These are phyloP conservation scores for Aspergillus floridensis DNA, from an alignment of 2,329 filamentous ascomycete genomes.

Conservation along the genomic window DNA sequence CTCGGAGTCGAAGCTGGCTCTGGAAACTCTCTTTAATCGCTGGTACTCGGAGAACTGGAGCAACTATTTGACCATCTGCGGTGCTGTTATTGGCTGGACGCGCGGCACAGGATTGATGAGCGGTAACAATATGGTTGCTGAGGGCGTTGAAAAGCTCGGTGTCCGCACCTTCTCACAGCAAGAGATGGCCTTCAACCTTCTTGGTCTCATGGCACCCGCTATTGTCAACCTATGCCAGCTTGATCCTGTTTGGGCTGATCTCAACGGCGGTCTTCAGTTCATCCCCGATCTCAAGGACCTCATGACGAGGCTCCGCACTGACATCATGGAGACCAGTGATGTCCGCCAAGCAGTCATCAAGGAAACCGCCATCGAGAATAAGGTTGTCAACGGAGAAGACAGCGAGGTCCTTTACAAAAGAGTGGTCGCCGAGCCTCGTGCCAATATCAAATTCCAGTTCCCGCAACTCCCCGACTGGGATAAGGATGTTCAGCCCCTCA, in stretches of 20 bases:
- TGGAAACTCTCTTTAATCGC: constrained; percentile 96
- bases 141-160: constrained; percentile 93
- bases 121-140: constrained; percentile 94
- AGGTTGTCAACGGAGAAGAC: constrained; percentile 90
- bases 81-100: constrained; percentile 98
- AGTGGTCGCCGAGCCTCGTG: constrained; percentile 86
- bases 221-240: constrained; percentile 94
- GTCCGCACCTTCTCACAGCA: constrained; percentile 98
- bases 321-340: constrained; percentile 92
- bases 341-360: constrained; percentile 90
- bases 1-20: constrained; percentile 93
- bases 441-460: constrained; percentile 98
- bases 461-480: constrained; percentile 89
- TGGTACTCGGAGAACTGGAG: constrained; percentile 98
- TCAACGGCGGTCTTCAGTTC: constrained; percentile 97
- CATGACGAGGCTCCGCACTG: constrained; percentile 90
- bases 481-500: constrained; percentile 81
- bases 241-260: constrained; percentile 93
- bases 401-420: constrained; percentile 94
- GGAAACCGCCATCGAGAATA: constrained; percentile 94
- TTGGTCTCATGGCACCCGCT: constrained; percentile 90
- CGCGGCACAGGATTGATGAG: constrained; percentile 97
- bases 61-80: constrained; percentile 96
- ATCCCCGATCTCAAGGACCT: constrained; percentile 91
- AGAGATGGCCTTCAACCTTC: constrained; percentile 98